Evolutionary conservation across 495 filamentous ascomycete genomes (phyloP).

Genomic region (Podospora sp.): DNA sequence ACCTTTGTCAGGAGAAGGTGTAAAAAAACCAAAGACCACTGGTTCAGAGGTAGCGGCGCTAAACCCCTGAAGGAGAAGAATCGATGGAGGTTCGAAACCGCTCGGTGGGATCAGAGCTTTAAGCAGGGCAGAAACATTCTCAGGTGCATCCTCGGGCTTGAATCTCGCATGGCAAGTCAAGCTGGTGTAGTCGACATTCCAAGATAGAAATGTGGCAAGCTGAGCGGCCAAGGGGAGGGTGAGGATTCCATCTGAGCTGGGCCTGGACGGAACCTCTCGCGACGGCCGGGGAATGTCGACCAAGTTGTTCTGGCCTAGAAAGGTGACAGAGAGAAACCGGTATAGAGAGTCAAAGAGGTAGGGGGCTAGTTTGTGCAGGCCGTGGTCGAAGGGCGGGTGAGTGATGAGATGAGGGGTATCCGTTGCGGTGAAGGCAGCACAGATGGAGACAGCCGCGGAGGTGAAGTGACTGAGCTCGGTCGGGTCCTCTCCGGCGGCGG

Average conservation of each 20-base stretch:
- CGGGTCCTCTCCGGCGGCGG: not conserved
- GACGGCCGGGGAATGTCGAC: not conserved
- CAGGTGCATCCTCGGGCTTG: not conserved
- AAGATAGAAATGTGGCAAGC: constrained; percentile 24
- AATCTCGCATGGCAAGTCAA: not conserved
- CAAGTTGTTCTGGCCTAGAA: constrained; percentile 14
- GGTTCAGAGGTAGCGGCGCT: constrained; percentile 18
- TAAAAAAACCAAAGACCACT: constrained; percentile 30
- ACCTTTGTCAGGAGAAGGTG: not conserved
- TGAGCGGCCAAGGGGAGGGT: constrained; percentile 24
- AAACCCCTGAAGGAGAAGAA: not conserved
- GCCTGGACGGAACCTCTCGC: not conserved
- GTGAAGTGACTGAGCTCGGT: constrained; percentile 16
- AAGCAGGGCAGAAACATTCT: not conserved
- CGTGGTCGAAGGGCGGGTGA: constrained; percentile 43
- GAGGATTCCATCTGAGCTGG: constrained; percentile 4
- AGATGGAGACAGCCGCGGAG: constrained; percentile 26
- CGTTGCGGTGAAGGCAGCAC: constrained; percentile 21
- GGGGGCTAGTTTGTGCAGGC: constrained; percentile 37
- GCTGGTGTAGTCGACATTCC: not conserved
- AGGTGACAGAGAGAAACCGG: constrained; percentile 20
- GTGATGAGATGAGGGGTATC: constrained; percentile 19
- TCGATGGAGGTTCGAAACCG: not conserved
- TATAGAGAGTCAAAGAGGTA: constrained; percentile 36
- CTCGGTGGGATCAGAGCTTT: no score